phyloP scores from a whole-genome alignment of 176 grass and related monocot species.

The Pontederia paniculata region DNA sequence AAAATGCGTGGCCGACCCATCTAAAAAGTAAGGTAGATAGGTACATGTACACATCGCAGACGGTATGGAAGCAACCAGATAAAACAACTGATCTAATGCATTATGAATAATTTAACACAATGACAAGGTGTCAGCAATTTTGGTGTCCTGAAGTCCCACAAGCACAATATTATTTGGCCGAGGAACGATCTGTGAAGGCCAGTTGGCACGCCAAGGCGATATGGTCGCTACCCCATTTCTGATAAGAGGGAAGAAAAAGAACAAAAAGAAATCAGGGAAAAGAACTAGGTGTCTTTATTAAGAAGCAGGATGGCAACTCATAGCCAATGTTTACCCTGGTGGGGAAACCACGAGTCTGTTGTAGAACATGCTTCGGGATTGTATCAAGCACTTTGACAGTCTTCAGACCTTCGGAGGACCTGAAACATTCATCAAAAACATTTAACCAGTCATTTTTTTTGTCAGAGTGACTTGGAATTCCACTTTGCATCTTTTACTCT shows the following conservation, averaged over 20 bases:
- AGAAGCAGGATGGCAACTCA: background rate
- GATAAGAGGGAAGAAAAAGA: slow-evolving; percentile 15
- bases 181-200: slow-evolving; percentile 35
- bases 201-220: slow-evolving; percentile 69
- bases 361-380: slow-evolving; percentile 66
- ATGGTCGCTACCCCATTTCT: slow-evolving; percentile 98
- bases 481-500: background rate
- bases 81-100: too few relatives aligned
- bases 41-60: too few relatives aligned
- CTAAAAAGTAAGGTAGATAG: too few relatives aligned
- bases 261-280: background rate
- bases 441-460: background rate
- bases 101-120: too few relatives aligned
- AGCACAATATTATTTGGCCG: slow-evolving; percentile 4
- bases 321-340: slow-evolving; percentile 35
- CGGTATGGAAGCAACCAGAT: too few relatives aligned
- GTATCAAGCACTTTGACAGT: slow-evolving; percentile 73
- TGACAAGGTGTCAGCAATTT: too few relatives aligned
- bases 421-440: slow-evolving; percentile 19
- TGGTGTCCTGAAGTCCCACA: too few relatives aligned
- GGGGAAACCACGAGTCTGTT: slow-evolving; percentile 57
- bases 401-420: slow-evolving; percentile 65
- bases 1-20: too few relatives aligned
- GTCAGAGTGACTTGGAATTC: background rate
- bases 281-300: background rate